These are phyloP conservation scores for Chlamydomonas schloesseri DNA, from an alignment of 139 green algal species.

Conservation along the genomic window DNA sequence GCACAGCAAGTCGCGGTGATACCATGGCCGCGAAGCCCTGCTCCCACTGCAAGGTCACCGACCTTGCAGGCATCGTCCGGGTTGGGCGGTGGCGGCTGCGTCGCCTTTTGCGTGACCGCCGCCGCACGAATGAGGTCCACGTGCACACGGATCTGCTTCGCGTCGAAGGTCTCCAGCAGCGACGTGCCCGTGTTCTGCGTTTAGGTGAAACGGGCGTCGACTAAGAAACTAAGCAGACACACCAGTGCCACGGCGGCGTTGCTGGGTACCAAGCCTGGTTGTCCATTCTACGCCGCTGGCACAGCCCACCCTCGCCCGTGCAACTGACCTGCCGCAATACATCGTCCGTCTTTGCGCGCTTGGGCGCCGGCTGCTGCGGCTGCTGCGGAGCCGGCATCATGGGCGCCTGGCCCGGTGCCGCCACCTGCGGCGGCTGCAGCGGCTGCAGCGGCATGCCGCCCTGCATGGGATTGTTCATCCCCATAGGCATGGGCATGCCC, in stretches of 20 bases:
- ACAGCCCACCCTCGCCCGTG: too few relatives aligned
- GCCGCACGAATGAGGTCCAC: conserved; percentile 66
- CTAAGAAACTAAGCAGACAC: too few relatives aligned
- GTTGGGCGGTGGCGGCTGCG: conserved; percentile 48
- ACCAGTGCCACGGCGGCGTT: too few relatives aligned
- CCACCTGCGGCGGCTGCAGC: background rate
- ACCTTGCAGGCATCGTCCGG: conserved; percentile 78
- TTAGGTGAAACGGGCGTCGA: too few relatives aligned
- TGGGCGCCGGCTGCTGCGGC: conserved; percentile 11
- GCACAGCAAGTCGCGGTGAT: too few relatives aligned
- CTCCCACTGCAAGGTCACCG: too few relatives aligned
- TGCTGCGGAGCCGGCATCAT: conserved; percentile 1
- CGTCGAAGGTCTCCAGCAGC: conserved; percentile 92
- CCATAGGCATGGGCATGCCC: conserved; percentile 4
- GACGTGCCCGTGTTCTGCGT: conserved; percentile 83
- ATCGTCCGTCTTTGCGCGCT: conserved; percentile 39
- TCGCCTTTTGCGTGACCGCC: conserved; percentile 43
- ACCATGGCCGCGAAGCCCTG: too few relatives aligned
- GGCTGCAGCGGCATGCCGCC: conserved; percentile 51
- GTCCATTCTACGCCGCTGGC: too few relatives aligned
- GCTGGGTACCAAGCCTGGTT: too few relatives aligned
- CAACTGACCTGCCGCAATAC: conserved; percentile 24
- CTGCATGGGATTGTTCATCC: conserved; percentile 47
- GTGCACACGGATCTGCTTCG: conserved; percentile 85
- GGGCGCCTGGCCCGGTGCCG: background rate